A percentile compares a stretch with the other conserved stretches of the same genome.
Conservation (phyloP, 495 filamentous ascomycete genomes). For the Aspergillus cristatus region DNA sequence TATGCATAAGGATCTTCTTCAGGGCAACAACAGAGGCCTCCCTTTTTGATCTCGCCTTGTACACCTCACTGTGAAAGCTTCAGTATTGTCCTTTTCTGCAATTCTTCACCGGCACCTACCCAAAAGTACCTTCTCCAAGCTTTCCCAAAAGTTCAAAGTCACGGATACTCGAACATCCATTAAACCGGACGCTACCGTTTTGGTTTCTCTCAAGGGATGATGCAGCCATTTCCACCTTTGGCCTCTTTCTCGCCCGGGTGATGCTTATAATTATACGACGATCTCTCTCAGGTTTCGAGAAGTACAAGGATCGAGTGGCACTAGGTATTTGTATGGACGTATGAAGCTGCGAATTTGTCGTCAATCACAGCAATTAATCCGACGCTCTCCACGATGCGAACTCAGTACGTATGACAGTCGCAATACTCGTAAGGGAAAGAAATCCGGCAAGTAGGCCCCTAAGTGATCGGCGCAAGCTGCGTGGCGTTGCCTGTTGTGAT, state of each 20-base stretch:
- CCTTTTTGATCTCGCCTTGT: conserved; percentile 72
- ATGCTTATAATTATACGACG: too few species aligned
- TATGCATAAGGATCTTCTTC: conserved; percentile 97
- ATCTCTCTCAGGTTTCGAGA: too few species aligned
- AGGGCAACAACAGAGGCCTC: conserved; percentile 68
- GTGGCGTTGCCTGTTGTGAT: too few species aligned
- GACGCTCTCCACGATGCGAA: too few species aligned
- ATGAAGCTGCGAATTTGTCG: too few species aligned
- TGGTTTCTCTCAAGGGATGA: conserved; percentile 22
- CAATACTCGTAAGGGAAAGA: too few species aligned
- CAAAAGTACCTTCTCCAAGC: conserved; percentile 96
- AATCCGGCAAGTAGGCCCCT: too few species aligned
- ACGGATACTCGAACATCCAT: conserved; percentile 76
- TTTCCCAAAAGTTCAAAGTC: conserved; percentile 87
- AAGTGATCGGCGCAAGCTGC: too few species aligned
- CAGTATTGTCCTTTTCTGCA: conserved; percentile 1
- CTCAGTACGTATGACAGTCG: too few species aligned
- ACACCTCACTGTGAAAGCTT: conserved; percentile 61
- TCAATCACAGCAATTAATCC: too few species aligned
- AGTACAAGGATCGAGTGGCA: too few species aligned
- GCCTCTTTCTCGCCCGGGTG: not conserved
- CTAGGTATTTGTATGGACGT: too few species aligned
- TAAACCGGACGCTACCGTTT: conserved; percentile 47
- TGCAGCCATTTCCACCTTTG: conserved; percentile 28
- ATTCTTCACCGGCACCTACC: conserved; percentile 39